Evolutionary conservation across 2,329 filamentous ascomycete species (phyloP), one percentile per base, ranked within the genome.

Genomic region (Tolypocladium nubicola): DNA sequence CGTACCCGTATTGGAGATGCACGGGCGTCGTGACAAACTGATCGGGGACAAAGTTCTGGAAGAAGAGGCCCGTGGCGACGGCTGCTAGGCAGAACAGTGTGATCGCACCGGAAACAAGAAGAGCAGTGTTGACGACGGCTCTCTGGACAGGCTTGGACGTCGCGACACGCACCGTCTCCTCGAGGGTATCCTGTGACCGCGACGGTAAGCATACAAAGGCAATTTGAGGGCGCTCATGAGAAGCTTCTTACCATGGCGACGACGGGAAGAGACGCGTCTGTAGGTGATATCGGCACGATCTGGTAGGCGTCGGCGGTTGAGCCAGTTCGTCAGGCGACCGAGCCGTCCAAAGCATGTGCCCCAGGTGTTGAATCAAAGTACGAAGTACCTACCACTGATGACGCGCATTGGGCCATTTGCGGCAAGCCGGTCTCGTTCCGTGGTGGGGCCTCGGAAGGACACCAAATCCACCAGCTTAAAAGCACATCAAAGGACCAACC

Each of bases 1-100:
- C 74, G 60, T 67, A 83, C 80, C 81, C 79, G 69, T 84, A 85
- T 67, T 84, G 82, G 9, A 85, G 68, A 63, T 83, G 75, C 6
- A 84, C 67, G 19, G 82, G 80, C 45, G 76, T 67, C 0, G 75
- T 75, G 21, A 79, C 74, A 52, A 82, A 71, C 63, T 80, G 76
- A 60, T 82, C 76, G 1, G 82, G 82, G 1, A 85, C 71, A 61
- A 81, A 83, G 61, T 76, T 77, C 62, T 78, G 75, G 65, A 83
- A 84, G 62, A 84, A 82, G 2, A 80, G 62, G 2, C 76, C 67
- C 37, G 82, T 82, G 16, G 73, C 76, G 30, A 81, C 59, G 0
- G 73, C 72, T 5, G 81, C 79, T 11, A 81, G 63, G 19, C 71
- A 70, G 30, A 82, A 71, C 56, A 84, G 71, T 9, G 74, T 67